Percentiles rank a stretch among this genome's conserved stretches.
Conservation (phyloP, 805 yeast species). For the Metschnikowia koreensis region DNA sequence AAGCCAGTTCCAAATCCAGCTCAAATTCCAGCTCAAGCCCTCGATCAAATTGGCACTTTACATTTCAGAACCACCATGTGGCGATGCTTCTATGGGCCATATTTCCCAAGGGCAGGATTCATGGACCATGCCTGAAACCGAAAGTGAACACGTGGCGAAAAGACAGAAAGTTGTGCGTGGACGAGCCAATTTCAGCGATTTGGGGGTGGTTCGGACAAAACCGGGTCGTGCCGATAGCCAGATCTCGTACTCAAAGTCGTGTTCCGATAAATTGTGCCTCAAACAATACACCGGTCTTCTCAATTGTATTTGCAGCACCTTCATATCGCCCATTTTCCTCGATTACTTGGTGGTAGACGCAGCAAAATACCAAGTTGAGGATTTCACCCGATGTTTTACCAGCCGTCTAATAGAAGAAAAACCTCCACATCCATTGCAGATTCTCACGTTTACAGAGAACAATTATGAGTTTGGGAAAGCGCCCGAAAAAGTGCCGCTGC, state of each 20-base stretch:
- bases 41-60: slow-evolving; percentile 49
- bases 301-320: slow-evolving; percentile 42
- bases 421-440: slow-evolving; percentile 17
- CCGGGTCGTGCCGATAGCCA: slow-evolving; percentile 87
- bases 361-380: slow-evolving; percentile 22
- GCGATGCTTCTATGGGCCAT: slow-evolving; percentile 72
- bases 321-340: slow-evolving; percentile 38
- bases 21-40: slow-evolving; percentile 24
- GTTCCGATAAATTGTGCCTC: slow-evolving; percentile 78
- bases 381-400: slow-evolving; percentile 44
- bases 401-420: slow-evolving; percentile 16
- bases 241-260: slow-evolving; percentile 73
- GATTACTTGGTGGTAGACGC: slow-evolving; percentile 50
- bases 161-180: slow-evolving; percentile 48
- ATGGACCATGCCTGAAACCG: slow-evolving; percentile 18
- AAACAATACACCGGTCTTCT: slow-evolving; percentile 58
- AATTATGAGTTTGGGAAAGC: slow-evolving; percentile 26
- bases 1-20: too few species aligned
- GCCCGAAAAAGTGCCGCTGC: slow-evolving; percentile 25
- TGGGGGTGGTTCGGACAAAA: slow-evolving; percentile 80
- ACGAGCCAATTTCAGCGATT: slow-evolving; percentile 49
- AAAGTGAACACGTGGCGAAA: slow-evolving; percentile 13
- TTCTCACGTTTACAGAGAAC: slow-evolving; percentile 23
- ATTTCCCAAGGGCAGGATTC: slow-evolving; percentile 21
- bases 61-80: slow-evolving; percentile 83